These are phyloP conservation scores for Yarrowia hollandica DNA, from an alignment of 805 yeast genomes.

Conservation along the genomic window DNA sequence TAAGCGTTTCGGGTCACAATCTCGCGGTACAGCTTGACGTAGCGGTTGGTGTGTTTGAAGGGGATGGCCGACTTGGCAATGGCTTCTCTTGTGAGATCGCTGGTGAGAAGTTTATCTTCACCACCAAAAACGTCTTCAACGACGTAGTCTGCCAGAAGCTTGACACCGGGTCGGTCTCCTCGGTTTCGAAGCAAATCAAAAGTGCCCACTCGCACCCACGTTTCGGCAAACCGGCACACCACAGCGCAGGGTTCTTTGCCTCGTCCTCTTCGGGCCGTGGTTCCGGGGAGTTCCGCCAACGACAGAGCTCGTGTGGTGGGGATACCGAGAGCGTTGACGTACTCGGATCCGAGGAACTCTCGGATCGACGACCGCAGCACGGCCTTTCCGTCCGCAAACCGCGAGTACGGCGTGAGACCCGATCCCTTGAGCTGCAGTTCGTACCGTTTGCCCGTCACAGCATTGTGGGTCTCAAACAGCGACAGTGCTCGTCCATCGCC, in stretches of 20 bases:
- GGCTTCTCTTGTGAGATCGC: slow-evolving; percentile 34
- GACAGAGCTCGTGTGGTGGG: slow-evolving; percentile 86
- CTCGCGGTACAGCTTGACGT: slow-evolving; percentile 71
- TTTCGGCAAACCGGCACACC: slow-evolving; percentile 77
- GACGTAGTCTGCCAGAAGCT: slow-evolving; percentile 68
- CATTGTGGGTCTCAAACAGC: slow-evolving; percentile 66
- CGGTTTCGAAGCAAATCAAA: slow-evolving; percentile 80
- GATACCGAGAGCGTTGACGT: slow-evolving; percentile 73
- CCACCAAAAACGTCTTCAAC: slow-evolving; percentile 60
- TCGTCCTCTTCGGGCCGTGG: slow-evolving; percentile 68
- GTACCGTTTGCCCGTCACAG: slow-evolving; percentile 46
- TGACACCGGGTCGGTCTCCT: slow-evolving; percentile 63
- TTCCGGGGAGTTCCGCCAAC: slow-evolving; percentile 67
- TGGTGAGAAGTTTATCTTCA: slow-evolving; percentile 37
- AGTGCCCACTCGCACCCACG: slow-evolving; percentile 86
- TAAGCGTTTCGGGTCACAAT: slow-evolving; percentile 71
- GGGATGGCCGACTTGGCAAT: slow-evolving; percentile 21
- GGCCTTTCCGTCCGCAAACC: slow-evolving; percentile 97
- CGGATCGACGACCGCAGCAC: slow-evolving; percentile 83
- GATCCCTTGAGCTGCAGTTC: slow-evolving; percentile 89
- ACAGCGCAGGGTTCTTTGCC: slow-evolving; percentile 77
- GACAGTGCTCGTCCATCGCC: slow-evolving; percentile 94
- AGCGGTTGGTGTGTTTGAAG: slow-evolving; percentile 51
- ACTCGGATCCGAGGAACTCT: slow-evolving; percentile 83
- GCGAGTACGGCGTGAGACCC: slow-evolving; percentile 85